Evolutionary conservation across 1,284 basidiomycete genomes (phyloP).

Genomic region (Caloboletus firmus): DNA sequence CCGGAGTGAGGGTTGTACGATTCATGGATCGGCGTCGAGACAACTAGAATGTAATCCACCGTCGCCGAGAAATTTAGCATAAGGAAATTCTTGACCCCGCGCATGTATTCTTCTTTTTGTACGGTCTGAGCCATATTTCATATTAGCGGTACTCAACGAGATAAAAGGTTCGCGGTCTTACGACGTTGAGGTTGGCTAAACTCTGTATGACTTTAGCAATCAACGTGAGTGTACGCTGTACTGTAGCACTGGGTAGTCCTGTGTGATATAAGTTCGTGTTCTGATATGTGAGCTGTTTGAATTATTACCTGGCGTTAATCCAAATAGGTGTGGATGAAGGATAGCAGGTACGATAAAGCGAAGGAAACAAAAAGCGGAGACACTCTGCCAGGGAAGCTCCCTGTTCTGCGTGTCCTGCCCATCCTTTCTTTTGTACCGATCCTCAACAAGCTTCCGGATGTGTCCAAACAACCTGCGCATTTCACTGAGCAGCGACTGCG

Average conservation of each 20-base stretch:
- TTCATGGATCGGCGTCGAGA: conserved; percentile 58
- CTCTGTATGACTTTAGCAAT: conserved; percentile 81
- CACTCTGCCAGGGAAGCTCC: conserved; percentile 73
- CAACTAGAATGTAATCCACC: conserved; percentile 70
- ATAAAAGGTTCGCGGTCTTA: conserved; percentile 38
- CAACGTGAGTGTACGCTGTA: conserved; percentile 73
- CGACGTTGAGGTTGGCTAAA: conserved; percentile 73
- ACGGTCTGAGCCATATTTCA: conserved; percentile 42
- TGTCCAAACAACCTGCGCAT: conserved; percentile 71
- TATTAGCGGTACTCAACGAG: conserved; percentile 3
- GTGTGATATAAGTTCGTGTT: conserved; percentile 8
- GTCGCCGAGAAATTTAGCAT: conserved; percentile 59
- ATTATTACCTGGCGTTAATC: conserved; percentile 67
- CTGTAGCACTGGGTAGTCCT: conserved; percentile 64
- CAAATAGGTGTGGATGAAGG: conserved; percentile 75
- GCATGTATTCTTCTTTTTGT: conserved; percentile 74
- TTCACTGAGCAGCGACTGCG: conserved; percentile 51
- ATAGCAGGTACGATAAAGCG: conserved; percentile 83
- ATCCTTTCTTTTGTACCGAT: conserved; percentile 50
- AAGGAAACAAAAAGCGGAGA: conserved; percentile 83
- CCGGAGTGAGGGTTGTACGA: conserved; percentile 27
- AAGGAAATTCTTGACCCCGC: conserved; percentile 65
- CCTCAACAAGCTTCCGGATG: conserved; percentile 70
- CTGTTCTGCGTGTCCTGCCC: conserved; percentile 43
- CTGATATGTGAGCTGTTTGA: conserved; percentile 13